phyloP scores from a whole-genome alignment of 2,329 filamentous ascomycete species.

The Pseudogymnoascus pannorum region DNA sequence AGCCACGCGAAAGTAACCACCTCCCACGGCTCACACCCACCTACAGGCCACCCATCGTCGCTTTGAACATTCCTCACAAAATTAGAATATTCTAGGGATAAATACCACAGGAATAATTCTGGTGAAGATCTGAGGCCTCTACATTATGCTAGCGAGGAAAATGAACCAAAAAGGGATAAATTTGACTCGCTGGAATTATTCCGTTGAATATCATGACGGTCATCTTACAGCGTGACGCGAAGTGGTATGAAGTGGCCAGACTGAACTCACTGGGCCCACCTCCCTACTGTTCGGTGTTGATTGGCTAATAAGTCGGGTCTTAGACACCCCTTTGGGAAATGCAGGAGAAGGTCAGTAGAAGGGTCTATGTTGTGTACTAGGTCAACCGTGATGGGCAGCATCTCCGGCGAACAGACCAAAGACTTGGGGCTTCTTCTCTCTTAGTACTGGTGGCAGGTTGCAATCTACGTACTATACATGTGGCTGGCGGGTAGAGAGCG shows the following conservation, averaged over 20 bases:
- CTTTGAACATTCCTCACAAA: neutral
- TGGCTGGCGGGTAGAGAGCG: neutral
- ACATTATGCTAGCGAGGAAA: neutral
- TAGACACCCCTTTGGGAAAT: neutral
- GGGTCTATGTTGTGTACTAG: neutral
- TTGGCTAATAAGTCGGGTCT: neutral
- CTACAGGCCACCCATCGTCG: neutral
- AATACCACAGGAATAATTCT: neutral
- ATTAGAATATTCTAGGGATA: neutral
- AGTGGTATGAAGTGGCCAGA: neutral
- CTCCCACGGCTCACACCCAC: neutral
- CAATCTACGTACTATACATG: neutral
- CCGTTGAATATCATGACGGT: neutral
- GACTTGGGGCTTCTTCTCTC: slow-evolving; percentile 6
- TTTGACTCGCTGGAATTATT: neutral
- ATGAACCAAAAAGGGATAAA: neutral
- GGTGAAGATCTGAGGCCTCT: neutral
- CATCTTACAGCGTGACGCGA: neutral
- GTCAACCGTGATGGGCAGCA: neutral
- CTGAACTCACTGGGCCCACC: neutral
- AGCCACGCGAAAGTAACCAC: too few relatives aligned
- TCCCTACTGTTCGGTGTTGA: neutral
- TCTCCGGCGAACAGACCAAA: neutral
- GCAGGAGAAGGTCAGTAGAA: neutral
- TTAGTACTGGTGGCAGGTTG: neutral